A percentile compares a stretch with the other conserved stretches of the same genome.
Conservation (phyloP, 306 rosid species). For the Acacia crassicarpa region DNA sequence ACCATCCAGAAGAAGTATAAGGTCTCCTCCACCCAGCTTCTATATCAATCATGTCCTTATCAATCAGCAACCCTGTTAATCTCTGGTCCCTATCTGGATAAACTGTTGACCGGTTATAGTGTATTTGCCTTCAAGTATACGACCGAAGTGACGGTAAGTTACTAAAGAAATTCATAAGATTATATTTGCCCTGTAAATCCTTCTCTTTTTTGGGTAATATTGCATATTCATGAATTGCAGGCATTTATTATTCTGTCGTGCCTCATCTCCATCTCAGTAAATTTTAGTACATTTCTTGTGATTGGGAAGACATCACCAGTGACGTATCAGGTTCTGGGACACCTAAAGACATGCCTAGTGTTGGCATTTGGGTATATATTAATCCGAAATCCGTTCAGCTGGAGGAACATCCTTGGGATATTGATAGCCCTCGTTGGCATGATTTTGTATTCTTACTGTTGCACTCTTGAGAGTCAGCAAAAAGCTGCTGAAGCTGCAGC, state of each 20-base stretch:
- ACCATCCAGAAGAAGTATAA: constrained; percentile 89
- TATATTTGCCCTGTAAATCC: neutral
- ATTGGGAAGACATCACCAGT: constrained; percentile 96
- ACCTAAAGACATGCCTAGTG: constrained; percentile 91
- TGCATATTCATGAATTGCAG: constrained; percentile 47
- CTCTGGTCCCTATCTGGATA: constrained; percentile 82
- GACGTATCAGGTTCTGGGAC: constrained; percentile 95
- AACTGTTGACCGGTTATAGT: constrained; percentile 65
- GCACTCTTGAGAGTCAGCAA: constrained; percentile 72
- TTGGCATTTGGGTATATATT: constrained; percentile 84
- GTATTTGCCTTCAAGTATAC: constrained; percentile 86
- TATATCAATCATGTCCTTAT: constrained; percentile 93
- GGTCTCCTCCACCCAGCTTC: constrained; percentile 92
- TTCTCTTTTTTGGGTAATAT: neutral
- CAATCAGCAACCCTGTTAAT: constrained; percentile 77
- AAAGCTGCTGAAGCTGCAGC: constrained; percentile 51
- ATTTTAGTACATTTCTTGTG: constrained; percentile 93
- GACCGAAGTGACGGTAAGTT: constrained; percentile 79
- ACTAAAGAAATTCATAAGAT: neutral
- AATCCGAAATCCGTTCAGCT: constrained; percentile 79
- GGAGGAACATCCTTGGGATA: constrained; percentile 85
- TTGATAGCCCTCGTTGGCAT: constrained; percentile 82
- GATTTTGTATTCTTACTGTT: constrained; percentile 75
- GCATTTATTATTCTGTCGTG: constrained; percentile 74
- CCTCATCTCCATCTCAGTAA: constrained; percentile 82